Evolutionary conservation across 441 rosid species (phyloP).

Genomic region (Corymbia calophylla): DNA sequence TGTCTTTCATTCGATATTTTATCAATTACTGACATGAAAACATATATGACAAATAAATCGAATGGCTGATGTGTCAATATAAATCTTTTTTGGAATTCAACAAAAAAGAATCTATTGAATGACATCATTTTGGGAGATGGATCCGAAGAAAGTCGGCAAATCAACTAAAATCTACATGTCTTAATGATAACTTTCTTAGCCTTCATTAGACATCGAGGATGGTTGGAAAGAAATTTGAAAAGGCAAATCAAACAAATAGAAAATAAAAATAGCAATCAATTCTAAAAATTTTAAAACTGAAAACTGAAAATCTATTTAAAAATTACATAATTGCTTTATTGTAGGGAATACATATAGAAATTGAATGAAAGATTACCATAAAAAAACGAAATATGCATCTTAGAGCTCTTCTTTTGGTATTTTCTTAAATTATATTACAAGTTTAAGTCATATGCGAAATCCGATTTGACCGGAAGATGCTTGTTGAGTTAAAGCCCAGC

Average conservation of each 20-base stretch:
- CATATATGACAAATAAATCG: rapidly evolving
- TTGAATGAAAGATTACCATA: not conserved
- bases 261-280: not conserved
- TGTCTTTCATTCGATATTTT: too few species aligned
- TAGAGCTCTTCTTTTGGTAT: too few species aligned
- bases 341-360: not conserved
- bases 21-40: not conserved
- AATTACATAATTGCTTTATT: not conserved
- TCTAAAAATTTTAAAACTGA: rapidly evolving
- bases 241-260: too few species aligned
- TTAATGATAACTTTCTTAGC: too few species aligned
- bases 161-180: too few species aligned
- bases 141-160: not conserved
- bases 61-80: not conserved
- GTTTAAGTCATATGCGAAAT: too few species aligned
- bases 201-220: too few species aligned
- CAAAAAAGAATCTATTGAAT: rapidly evolving
- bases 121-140: rapidly evolving
- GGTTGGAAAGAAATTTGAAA: not conserved
- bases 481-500: not conserved
- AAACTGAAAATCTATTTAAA: not conserved
- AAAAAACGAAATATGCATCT: not conserved
- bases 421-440: too few species aligned
- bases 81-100: not conserved
- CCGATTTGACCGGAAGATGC: too few species aligned